phyloP scores from a whole-genome alignment of 352 stramenopile genomes.

The Phytophthora melonis region DNA sequence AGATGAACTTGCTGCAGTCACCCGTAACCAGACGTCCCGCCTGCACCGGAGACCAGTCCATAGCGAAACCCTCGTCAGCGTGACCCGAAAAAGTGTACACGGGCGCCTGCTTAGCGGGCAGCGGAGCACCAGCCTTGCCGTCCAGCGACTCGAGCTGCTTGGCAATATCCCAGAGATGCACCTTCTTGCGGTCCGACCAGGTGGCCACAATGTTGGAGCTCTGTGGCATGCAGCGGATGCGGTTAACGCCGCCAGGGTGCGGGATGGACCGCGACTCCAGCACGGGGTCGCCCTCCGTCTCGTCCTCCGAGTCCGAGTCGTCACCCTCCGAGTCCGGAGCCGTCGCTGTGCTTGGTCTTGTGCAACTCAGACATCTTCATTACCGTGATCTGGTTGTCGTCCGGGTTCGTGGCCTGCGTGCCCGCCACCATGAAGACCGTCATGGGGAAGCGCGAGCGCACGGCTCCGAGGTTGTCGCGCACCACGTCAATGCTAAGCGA shows the following conservation, averaged over 20 bases:
- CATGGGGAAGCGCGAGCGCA: conserved; percentile 95
- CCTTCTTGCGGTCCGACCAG: conserved; percentile 95
- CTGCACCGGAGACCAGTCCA: conserved; percentile 97
- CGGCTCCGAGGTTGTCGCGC: conserved; percentile 94
- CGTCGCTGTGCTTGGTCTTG: conserved; percentile 91
- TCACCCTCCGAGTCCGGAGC: conserved; percentile 80
- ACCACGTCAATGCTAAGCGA: conserved; percentile 98
- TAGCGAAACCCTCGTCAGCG: conserved; percentile 96
- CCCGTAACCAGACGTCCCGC: conserved; percentile 94
- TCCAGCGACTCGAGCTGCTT: conserved; percentile 92
- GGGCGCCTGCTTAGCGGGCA: conserved; percentile 66
- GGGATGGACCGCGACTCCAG: conserved; percentile 96
- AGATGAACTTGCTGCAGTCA: conserved; percentile 97
- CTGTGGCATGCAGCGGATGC: conserved; percentile 96
- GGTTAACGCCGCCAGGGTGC: conserved; percentile 97
- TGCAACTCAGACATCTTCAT: conserved; percentile 98
- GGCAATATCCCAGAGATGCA: conserved; percentile 97
- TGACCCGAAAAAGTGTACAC: conserved; percentile 97
- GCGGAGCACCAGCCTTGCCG: conserved; percentile 64
- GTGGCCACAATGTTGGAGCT: conserved; percentile 96
- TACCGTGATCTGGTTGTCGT: conserved; percentile 98
- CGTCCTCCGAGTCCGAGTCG: conserved; percentile 92
- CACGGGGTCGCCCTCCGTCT: conserved; percentile 95
- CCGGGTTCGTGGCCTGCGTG: conserved; percentile 93
- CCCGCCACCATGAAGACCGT: conserved; percentile 96